A percentile compares a stretch with the other conserved stretches of the same genome.
These are phyloP conservation scores for Coemansia sp. DNA, from an alignment of 192 early-diverging fungal species.

Conservation along the genomic window DNA sequence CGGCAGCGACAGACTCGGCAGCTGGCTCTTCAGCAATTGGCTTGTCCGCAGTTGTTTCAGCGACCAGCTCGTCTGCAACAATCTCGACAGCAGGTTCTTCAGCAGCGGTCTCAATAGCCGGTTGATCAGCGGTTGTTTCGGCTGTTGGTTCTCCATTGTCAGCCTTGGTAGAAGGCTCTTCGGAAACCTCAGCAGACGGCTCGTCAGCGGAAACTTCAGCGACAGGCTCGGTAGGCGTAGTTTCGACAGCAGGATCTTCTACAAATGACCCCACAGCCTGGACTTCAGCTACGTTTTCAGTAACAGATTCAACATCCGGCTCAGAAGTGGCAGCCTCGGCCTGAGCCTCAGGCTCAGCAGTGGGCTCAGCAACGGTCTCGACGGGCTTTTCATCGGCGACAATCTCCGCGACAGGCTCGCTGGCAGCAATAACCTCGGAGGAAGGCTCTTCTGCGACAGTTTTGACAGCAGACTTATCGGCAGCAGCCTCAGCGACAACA, in stretches of 20 bases:
- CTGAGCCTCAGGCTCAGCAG: background rate
- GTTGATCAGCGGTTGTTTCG: background rate
- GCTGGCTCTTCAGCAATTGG: background rate
- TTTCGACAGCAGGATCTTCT: background rate
- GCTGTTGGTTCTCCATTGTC: background rate
- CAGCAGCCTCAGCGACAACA: conserved; percentile 1
- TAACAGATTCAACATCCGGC: background rate
- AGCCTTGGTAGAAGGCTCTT: background rate
- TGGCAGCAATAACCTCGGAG: background rate
- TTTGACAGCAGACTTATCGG: background rate
- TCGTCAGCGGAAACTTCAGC: background rate
- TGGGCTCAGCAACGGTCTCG: conserved; percentile 8
- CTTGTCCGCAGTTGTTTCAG: background rate
- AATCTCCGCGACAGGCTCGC: background rate
- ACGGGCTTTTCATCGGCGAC: background rate
- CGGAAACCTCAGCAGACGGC: background rate
- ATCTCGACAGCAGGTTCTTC: background rate
- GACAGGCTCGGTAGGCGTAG: conserved; percentile 8
- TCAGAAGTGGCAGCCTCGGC: background rate
- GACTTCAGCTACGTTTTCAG: background rate
- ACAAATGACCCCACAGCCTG: background rate
- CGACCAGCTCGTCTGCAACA: background rate
- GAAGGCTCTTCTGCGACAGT: background rate
- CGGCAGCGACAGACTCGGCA: background rate
- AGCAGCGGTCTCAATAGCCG: background rate